These are phyloP conservation scores for Fusarium lateritium DNA, from an alignment of 2,329 filamentous ascomycete species.

Conservation along the genomic window DNA sequence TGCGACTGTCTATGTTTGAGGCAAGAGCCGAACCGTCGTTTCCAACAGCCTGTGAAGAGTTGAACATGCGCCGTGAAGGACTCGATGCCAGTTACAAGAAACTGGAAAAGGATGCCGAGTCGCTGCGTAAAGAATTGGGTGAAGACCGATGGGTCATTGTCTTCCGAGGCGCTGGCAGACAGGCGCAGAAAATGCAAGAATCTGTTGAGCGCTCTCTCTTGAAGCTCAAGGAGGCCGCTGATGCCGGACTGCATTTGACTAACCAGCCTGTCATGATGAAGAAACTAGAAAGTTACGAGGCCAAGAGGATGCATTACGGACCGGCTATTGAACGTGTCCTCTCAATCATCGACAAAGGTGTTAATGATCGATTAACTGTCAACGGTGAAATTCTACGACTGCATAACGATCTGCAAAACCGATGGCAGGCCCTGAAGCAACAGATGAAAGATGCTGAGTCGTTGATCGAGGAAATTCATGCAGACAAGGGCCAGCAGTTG, in stretches of 20 bases:
- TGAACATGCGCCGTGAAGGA: slow-evolving; percentile 80
- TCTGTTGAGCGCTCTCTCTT: slow-evolving; percentile 89
- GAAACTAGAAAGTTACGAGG: slow-evolving; percentile 93
- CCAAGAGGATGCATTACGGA: slow-evolving; percentile 94
- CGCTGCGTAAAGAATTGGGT: slow-evolving; percentile 88
- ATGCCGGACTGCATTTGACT: slow-evolving; percentile 80
- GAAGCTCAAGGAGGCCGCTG: slow-evolving; percentile 86
- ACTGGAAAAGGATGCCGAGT: slow-evolving; percentile 91
- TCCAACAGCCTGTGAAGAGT: slow-evolving; percentile 90
- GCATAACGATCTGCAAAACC: slow-evolving; percentile 86
- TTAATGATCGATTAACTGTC: slow-evolving; percentile 93
- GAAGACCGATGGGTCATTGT: slow-evolving; percentile 98
- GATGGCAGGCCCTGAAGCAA: slow-evolving; percentile 82
- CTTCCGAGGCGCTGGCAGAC: slow-evolving; percentile 91
- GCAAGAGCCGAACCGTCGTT: slow-evolving; percentile 83
- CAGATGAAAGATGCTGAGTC: slow-evolving; percentile 84
- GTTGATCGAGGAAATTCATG: slow-evolving; percentile 79
- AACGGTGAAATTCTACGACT: slow-evolving; percentile 95
- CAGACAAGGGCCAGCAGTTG: slow-evolving; percentile 79
- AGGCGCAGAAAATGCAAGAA: slow-evolving; percentile 97
- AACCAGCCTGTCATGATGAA: slow-evolving; percentile 80
- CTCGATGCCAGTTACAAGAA: slow-evolving; percentile 91
- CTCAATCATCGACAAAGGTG: slow-evolving; percentile 94
- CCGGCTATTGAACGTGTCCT: slow-evolving; percentile 93
- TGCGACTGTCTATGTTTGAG: slow-evolving; percentile 91